Conservation (phyloP, 257 asterid species). For the Buddleja alternifolia region DNA sequence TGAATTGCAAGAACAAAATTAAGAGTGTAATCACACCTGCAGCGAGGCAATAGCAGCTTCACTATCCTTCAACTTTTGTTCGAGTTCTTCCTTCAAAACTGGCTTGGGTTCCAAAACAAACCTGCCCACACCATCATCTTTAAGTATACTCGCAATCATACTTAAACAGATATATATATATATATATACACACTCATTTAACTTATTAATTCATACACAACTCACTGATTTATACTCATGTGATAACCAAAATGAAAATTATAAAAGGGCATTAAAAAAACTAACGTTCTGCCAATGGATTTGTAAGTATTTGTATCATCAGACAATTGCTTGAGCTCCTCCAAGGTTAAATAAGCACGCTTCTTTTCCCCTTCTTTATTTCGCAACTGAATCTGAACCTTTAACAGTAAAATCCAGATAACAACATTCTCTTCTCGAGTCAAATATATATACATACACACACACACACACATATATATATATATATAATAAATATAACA, state of each 20-base stretch:
- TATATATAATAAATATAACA: neutral
- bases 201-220: neutral
- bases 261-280: constrained; percentile 1
- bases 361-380: constrained; percentile 88
- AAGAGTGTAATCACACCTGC: constrained; percentile 55
- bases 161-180: neutral
- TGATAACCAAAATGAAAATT: neutral
- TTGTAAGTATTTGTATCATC: constrained; percentile 87
- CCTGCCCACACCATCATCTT: constrained; percentile 35
- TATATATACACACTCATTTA: neutral
- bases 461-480: no score
- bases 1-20: constrained; percentile 6
- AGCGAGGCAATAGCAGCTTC: constrained; percentile 53
- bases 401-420: constrained; percentile 22
- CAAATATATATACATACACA: no score
- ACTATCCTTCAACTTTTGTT: constrained; percentile 57
- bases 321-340: constrained; percentile 76
- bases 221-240: constrained; percentile 5
- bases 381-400: constrained; percentile 86
- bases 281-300: constrained; percentile 79
- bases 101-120: constrained; percentile 63
- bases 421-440: neutral
- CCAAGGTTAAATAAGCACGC: constrained; percentile 89
- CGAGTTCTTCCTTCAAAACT: constrained; percentile 60
- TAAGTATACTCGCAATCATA: neutral